Evolutionary conservation across 2,329 filamentous ascomycete genomes (phyloP), one percentile per base, ranked within the genome.

Genomic region (Metarhizium humberi): DNA sequence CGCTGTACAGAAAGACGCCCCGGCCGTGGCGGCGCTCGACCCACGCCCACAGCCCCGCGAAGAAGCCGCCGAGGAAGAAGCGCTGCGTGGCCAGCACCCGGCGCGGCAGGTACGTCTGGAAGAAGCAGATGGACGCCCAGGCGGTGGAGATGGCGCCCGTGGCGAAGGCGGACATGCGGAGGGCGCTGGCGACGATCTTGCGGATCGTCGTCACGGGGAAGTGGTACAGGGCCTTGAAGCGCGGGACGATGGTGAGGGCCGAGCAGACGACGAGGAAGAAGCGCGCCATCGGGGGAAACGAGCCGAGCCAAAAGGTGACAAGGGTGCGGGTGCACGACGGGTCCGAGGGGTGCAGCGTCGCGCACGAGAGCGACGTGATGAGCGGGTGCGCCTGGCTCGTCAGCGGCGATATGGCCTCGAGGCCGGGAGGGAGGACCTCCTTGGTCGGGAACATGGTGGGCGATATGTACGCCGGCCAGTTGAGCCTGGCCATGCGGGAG

Each of bases 41-140:
- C 69, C 88, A 88, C 0, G 88, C 89, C 85, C 92, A 96, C 30
- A 94, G 71, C 0, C 94, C 94, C 1, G 88, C 90, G 1, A 95
- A 65, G 68, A 92, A 88, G 7, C 94, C 92, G 53, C 90, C 89
- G 0, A 96, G 75, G 78, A 95, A 96, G 78, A 94, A 95, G 25
- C 94, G 83, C 67, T 94, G 88, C 0, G 87, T 92, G 0, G 92
- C 82, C 0, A 96, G 77, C 8, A 91, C 76, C 6, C 79, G 79
- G 3, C 86, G 80, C 0, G 92, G 91, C 2, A 97, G 78, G 64
- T 87, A 79, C 49, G 80, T 75, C 70, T 95, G 90, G 76, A 96
- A 91, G 64, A 96, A 79, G 74, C 92, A 99, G 62, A 96, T 85
- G 56, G 84, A 87, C 1, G 85, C 91, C 94, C 94, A 99, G 36